These are phyloP conservation scores for Sporothrix euskadiensis DNA, from an alignment of 2,329 filamentous ascomycete species.

Conservation along the genomic window DNA sequence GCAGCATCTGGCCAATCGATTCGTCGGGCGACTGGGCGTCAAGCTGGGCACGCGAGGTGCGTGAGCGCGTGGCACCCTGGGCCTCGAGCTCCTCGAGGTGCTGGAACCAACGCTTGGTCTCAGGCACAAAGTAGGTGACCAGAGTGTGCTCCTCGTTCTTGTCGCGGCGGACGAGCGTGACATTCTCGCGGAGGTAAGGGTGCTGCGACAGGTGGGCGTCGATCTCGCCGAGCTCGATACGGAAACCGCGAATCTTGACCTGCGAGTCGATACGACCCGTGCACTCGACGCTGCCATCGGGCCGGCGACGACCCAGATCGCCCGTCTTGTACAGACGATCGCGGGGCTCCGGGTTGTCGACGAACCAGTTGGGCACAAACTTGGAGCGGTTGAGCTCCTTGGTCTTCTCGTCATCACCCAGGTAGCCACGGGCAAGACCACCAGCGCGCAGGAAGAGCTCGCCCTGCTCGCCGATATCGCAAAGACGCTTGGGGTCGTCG, in stretches of 20 bases:
- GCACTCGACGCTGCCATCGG: constrained; percentile 67
- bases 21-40: constrained; percentile 49
- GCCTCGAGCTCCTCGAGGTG: constrained; percentile 53
- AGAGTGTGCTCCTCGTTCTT: constrained; percentile 81
- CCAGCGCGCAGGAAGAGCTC: constrained; percentile 82
- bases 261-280: constrained; percentile 75
- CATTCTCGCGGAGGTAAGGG: constrained; percentile 77
- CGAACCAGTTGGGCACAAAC: constrained; percentile 84
- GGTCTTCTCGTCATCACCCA: constrained; percentile 57
- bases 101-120: constrained; percentile 67
- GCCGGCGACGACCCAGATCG: constrained; percentile 76
- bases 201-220: constrained; percentile 77
- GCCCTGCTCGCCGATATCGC: constrained; percentile 76
- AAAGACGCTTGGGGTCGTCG: constrained; percentile 65
- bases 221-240: constrained; percentile 93
- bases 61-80: constrained; percentile 45
- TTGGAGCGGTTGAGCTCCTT: constrained; percentile 66
- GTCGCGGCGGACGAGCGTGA: constrained; percentile 81
- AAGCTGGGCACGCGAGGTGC: constrained; percentile 47
- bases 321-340: constrained; percentile 87
- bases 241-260: constrained; percentile 94
- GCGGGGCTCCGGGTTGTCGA: constrained; percentile 69
- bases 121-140: constrained; percentile 87
- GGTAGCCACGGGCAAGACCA: constrained; percentile 69
- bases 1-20: constrained; percentile 28